A percentile compares a stretch with the other conserved stretches of the same genome.
Conservation (phyloP, 2,329 filamentous ascomycete species). For the Alternaria consortialis region DNA sequence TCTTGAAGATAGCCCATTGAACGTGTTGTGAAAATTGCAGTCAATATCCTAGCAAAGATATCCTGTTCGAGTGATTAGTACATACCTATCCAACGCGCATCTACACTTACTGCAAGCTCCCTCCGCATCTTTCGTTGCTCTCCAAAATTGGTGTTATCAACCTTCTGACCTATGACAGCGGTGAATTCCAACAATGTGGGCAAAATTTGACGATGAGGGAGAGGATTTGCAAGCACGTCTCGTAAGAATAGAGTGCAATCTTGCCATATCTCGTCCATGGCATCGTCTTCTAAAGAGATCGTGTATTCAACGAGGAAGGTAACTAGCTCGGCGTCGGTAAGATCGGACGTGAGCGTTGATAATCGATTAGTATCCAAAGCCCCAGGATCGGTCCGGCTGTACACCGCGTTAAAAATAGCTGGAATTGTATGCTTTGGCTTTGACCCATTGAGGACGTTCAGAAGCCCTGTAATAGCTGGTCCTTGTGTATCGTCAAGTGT, state of each 20-base stretch:
- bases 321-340: conserved; percentile 84
- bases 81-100: not conserved
- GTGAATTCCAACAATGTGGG: conserved; percentile 88
- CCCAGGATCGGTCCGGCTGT: conserved; percentile 86
- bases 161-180: conserved; percentile 88
- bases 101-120: conserved; percentile 77
- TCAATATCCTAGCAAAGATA: conserved; percentile 84
- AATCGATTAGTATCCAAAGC: conserved; percentile 81
- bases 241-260: conserved; percentile 91
- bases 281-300: conserved; percentile 89
- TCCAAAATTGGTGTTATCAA: conserved; percentile 97
- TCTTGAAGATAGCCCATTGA: conserved; percentile 77
- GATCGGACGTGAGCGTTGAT: conserved; percentile 85
- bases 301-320: conserved; percentile 92
- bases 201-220: conserved; percentile 91
- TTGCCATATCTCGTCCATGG: conserved; percentile 97
- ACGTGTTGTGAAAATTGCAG: conserved; percentile 92
- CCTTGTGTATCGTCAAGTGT: conserved; percentile 61
- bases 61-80: conserved; percentile 65
- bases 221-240: conserved; percentile 90
- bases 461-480: conserved; percentile 78
- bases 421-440: conserved; percentile 91
- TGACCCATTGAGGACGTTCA: conserved; percentile 91
- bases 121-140: conserved; percentile 91
- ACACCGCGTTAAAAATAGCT: conserved; percentile 94